These are phyloP conservation scores for Phytopythium montanum DNA, from an alignment of 352 stramenopile species.

Conservation along the genomic window DNA sequence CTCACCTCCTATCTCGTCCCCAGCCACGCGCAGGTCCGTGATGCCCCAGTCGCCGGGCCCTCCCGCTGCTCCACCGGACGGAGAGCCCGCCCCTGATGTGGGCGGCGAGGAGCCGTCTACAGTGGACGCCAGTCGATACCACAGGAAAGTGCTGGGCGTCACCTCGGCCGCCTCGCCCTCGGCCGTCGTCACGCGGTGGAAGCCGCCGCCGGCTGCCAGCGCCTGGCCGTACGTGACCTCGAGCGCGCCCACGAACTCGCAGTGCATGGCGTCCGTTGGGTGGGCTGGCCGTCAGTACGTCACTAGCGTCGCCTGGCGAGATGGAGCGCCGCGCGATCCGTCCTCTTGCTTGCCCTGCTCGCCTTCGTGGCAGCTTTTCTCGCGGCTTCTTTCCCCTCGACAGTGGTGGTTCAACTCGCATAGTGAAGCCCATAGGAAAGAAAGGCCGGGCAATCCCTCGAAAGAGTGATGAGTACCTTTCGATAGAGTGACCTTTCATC, in stretches of 20 bases:
- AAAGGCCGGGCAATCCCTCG: not conserved
- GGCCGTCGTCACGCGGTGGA: constrained; percentile 78
- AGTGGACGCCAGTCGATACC: constrained; percentile 56
- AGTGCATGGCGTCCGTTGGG: constrained; percentile 37
- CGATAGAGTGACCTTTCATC: not conserved
- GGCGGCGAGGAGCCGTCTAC: constrained; percentile 12
- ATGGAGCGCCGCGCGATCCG: not conserved
- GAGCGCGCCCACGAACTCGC: constrained; percentile 62
- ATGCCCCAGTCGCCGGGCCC: constrained; percentile 26
- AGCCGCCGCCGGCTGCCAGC: constrained; percentile 69
- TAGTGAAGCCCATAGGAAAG: not conserved
- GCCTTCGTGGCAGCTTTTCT: constrained; percentile 1
- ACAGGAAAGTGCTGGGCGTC: constrained; percentile 79
- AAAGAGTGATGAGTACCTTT: no score
- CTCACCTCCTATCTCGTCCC: constrained; percentile 15
- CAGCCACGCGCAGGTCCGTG: constrained; percentile 51
- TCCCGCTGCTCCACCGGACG: not conserved
- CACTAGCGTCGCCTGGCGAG: not conserved
- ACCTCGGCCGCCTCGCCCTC: constrained; percentile 76
- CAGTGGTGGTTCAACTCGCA: not conserved
- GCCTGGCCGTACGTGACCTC: constrained; percentile 88
- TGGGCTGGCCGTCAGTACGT: not conserved
- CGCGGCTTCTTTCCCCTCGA: not conserved
- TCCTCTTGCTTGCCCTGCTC: not conserved
- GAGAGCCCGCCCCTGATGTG: not conserved